Evolutionary conservation across 768 basidiomycete genomes (phyloP), one percentile per base, ranked within the genome.

Genomic region (Boletus sensibilis): DNA sequence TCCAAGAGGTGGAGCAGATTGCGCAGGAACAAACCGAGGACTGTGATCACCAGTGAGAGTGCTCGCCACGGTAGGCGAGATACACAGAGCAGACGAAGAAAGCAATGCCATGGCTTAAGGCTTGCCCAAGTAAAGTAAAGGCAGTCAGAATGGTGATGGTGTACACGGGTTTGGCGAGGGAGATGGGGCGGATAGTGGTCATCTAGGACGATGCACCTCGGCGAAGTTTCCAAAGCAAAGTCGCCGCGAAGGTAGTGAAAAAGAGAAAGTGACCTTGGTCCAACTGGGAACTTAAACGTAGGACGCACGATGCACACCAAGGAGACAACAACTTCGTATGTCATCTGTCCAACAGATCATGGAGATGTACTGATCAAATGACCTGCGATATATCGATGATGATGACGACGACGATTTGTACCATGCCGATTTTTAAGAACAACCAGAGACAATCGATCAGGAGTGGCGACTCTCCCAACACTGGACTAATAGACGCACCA

Each of bases 401-500:
- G 37, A 20, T 18, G 35, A 49, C 14, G 31, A 49, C 14, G 31
- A 45, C 5, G 11, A 47, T 11, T 20, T 34, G 14, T 39, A 35
- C n/a, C 1, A 34, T 27, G 31, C 33, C 27, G 9, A 23, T 41
- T 34, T 52, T 34, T 16, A 11, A 13, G 3, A 3, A 39, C 20
- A 16, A 25, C n/a, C 3, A 20, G 43, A 31, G 27, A 43, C 6
- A 52, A 42, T 21, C 12, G 3, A 39, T 63, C 42, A 63, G 34
- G 18, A 16, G 4, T 3, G 6, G 3, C 1, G 10, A 43, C 13
- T 34, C 21, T 47, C 42, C 16, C 23, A 5, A 47, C 18, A 20
- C 13, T 39, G 10, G 14, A 23, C n/a, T 3, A 10, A 10, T 8
- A 25, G 38, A 66, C 60, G 38, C 46, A 68, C 65, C 58, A 44